A percentile compares a stretch with the other conserved stretches of the same genome.
Evolutionary conservation across 2,329 filamentous ascomycete species (phyloP).

Genomic region (Aspergillus udagawae): DNA sequence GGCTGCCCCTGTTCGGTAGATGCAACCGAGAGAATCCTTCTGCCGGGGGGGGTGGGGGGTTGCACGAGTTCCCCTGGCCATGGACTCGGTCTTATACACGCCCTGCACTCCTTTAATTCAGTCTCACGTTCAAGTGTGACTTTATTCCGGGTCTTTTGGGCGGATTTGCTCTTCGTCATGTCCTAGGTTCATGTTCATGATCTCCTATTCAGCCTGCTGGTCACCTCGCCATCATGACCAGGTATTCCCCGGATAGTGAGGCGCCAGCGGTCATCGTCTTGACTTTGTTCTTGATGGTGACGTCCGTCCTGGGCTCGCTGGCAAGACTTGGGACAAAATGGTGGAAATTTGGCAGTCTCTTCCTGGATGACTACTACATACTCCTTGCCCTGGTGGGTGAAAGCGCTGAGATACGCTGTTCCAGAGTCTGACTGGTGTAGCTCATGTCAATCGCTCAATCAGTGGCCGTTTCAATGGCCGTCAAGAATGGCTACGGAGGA

Average conservation of each 20-base stretch:
- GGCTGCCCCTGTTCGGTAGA: not conserved
- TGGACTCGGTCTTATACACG: not conserved
- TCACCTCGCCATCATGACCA: not conserved
- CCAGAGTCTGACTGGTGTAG: not conserved
- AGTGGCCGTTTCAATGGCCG: constrained; percentile 20
- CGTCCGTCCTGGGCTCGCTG: constrained; percentile 20
- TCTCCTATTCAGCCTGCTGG: not conserved
- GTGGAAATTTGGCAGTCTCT: constrained; percentile 20
- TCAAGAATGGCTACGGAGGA: constrained; percentile 19
- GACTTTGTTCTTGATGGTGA: constrained; percentile 25
- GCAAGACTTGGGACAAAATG: constrained; percentile 23
- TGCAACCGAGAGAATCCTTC: not conserved
- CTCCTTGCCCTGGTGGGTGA: constrained; percentile 18
- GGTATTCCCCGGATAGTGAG: not conserved
- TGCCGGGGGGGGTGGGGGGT: not conserved
- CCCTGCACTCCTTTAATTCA: not conserved
- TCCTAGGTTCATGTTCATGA: not conserved
- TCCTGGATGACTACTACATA: constrained; percentile 20
- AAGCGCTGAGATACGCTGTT: not conserved
- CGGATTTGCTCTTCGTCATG: not conserved
- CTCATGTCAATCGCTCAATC: constrained; percentile 14
- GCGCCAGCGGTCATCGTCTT: constrained; percentile 21
- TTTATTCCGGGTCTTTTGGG: not conserved
- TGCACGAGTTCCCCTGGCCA: too few relatives aligned
- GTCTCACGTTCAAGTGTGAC: not conserved